Evolutionary conservation across 495 filamentous ascomycete genomes (phyloP), one percentile per base, ranked within the genome.

Genomic region (Darksidea phi): DNA sequence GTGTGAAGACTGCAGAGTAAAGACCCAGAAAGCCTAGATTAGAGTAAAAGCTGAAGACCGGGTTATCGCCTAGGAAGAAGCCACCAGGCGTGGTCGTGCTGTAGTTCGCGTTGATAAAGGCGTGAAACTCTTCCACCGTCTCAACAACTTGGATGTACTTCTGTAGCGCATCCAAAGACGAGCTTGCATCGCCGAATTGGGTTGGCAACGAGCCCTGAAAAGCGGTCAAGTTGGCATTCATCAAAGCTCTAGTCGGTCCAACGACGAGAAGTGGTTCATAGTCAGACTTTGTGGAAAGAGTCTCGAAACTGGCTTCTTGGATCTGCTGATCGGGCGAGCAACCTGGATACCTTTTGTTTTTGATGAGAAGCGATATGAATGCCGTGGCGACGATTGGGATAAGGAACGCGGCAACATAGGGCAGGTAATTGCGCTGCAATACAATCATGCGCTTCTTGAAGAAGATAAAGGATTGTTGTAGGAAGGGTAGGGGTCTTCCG

Each of bases 361-460:
- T 80, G 17, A 95, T 73, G 61, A 90, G 87, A 6, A 90, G 72
- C 25, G 86, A 87, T 0, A 88, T 84, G 12, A 91, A 68, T 7
- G 86, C 89, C 7, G 87, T 81, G 0, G 88, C 88, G 59, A 88
- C 77, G 43, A 94, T 79, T 2, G 90, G 90, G 26, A 93, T 85
- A 1, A 89, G 49, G 37, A 92, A 79, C 0, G 88, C 87, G 8
- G 83, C 85, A 6, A 79, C 68, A 36, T 86, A 88, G 8, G 89
- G 88, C 49, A 92, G 76, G 73, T 81, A 86, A 67, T 91, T 92
- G 36, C 84, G 77, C 59, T 84, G 84, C 51, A 92, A 75, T 46
- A 95, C 86, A 2, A 83, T 88, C 45, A 81, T 77, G n/a, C 90
- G 79, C 74, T 95, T 95, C 41, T 78, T 74, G 69, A 93, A 90